Evolutionary conservation across 805 yeast genomes (phyloP).

Genomic region (Pachysolen tannophilus): DNA sequence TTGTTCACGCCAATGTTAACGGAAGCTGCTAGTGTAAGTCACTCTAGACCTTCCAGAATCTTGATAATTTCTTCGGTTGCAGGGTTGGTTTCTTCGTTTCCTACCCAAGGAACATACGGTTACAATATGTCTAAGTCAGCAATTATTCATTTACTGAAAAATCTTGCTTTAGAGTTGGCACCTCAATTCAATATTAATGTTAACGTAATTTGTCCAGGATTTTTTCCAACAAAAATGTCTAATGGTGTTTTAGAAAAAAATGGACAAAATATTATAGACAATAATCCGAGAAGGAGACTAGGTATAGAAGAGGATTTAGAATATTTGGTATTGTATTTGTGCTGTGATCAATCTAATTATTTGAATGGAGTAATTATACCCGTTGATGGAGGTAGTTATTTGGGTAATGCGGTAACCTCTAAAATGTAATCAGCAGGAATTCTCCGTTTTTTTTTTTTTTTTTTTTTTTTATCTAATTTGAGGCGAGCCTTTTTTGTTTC

Average conservation of each 20-base stretch:
- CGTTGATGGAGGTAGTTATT: conserved; percentile 60
- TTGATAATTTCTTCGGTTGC: conserved; percentile 63
- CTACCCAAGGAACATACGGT: conserved; percentile 53
- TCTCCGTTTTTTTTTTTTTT: background rate
- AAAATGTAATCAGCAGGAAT: too few relatives aligned
- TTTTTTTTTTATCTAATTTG: background rate
- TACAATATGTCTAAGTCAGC: conserved; percentile 72
- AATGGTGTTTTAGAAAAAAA: conserved; percentile 48
- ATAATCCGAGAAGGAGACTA: conserved; percentile 56
- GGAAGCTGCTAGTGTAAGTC: conserved; percentile 37
- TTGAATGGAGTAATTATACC: conserved; percentile 63
- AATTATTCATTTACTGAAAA: conserved; percentile 57
- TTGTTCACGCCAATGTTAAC: conserved; percentile 46
- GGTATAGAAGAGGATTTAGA: conserved; percentile 57
- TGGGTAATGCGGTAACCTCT: conserved; percentile 24
- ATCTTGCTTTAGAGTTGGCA: conserved; percentile 58
- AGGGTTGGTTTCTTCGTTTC: conserved; percentile 32
- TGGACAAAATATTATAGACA: conserved; percentile 35
- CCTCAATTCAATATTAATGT: conserved; percentile 61
- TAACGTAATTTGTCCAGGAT: conserved; percentile 69
- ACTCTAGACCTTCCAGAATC: conserved; percentile 55
- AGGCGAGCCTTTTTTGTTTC: background rate
- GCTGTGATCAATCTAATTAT: conserved; percentile 49
- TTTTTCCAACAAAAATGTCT: conserved; percentile 71
- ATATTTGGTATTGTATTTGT: conserved; percentile 45